These are phyloP conservation scores for Capsicum rhomboideum DNA, from an alignment of 257 asterid species.

Conservation along the genomic window DNA sequence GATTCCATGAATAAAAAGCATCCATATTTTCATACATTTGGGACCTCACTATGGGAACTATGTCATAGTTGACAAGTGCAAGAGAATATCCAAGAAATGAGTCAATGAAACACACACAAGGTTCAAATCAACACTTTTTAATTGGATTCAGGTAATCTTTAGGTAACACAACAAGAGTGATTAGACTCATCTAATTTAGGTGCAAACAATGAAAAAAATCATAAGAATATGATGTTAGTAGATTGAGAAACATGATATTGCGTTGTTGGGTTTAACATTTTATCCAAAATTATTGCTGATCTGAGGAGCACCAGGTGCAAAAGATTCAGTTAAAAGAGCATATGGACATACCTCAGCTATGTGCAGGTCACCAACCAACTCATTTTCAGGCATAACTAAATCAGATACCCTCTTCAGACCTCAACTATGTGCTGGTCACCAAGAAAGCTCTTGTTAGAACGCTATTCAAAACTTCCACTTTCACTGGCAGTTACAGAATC, in stretches of 20 bases:
- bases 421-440: conserved; percentile 21
- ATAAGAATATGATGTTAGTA: background rate
- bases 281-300: background rate
- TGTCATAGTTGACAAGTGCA: background rate
- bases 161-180: background rate
- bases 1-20: background rate
- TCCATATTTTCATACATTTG: background rate
- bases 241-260: background rate
- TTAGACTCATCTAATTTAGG: background rate
- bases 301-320: background rate
- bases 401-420: conserved; percentile 22
- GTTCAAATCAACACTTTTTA: background rate
- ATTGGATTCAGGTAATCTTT: background rate
- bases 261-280: background rate
- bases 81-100: background rate
- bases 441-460: conserved; percentile 19
- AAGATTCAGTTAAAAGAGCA: background rate
- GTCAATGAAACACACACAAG: background rate
- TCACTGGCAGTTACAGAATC: conserved; percentile 25
- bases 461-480: conserved; percentile 29
- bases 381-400: conserved; percentile 21
- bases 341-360: conserved; percentile 53
- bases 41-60: background rate
- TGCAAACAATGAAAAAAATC: background rate
- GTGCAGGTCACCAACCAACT: conserved; percentile 33